phyloP scores from a whole-genome alignment of 805 yeast genomes.

The Kazachstania bromeliacearum region DNA sequence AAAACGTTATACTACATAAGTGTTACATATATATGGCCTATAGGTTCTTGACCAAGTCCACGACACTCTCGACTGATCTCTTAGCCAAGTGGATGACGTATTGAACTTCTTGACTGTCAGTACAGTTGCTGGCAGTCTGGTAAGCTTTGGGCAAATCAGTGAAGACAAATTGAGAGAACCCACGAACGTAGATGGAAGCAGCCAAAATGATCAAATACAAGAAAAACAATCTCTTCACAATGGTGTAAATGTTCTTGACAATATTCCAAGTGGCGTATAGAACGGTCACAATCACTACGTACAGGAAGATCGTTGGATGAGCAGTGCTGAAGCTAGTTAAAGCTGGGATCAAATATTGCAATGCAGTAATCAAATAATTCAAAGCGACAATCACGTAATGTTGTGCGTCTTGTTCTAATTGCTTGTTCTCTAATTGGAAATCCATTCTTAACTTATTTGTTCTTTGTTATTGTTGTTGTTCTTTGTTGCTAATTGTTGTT shows the following conservation, averaged over 20 bases:
- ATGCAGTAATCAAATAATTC: constrained; percentile 5
- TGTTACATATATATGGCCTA: no score
- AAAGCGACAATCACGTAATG: constrained; percentile 5
- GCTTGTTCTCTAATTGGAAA: constrained; percentile 3
- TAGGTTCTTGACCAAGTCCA: no score
- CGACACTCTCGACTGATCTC: no score
- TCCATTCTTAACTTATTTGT: no score
- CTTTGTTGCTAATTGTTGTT: no score
- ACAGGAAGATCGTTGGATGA: constrained; percentile 27
- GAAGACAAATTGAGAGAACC: constrained; percentile 18
- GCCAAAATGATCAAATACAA: constrained; percentile 11
- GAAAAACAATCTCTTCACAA: constrained; percentile 21
- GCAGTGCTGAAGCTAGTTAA: constrained; percentile 17
- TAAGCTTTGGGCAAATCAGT: constrained; percentile 14
- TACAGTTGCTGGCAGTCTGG: no score
- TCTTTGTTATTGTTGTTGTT: no score
- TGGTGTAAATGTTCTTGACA: constrained; percentile 23
- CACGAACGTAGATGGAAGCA: constrained; percentile 29
- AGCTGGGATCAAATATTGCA: constrained; percentile 16
- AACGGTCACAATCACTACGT: constrained; percentile 13
- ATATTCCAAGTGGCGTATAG: constrained; percentile 22
- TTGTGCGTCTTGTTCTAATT: constrained; percentile 4
- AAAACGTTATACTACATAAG: no score
- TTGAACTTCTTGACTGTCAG: no score
- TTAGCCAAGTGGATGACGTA: no score